phyloP scores from a whole-genome alignment of 768 basidiomycete genomes.

The Pholiota molesta region DNA sequence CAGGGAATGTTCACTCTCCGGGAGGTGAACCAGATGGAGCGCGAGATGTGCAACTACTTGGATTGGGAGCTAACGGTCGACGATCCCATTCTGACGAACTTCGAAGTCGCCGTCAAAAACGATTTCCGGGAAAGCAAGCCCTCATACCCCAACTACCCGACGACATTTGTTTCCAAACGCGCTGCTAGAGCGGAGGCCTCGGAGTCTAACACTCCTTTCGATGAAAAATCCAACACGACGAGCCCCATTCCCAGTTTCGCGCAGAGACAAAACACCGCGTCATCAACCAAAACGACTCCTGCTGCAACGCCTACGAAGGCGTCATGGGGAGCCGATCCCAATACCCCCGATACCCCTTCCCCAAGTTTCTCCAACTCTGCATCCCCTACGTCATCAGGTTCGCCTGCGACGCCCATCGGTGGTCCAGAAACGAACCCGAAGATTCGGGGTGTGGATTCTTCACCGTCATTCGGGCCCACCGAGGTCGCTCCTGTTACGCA shows the following conservation, averaged over 20 bases:
- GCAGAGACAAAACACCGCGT: slow-evolving; percentile 37
- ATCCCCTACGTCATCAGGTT: slow-evolving; percentile 64
- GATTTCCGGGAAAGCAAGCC: slow-evolving; percentile 57
- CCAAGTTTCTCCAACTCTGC: slow-evolving; percentile 54
- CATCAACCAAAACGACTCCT: slow-evolving; percentile 26
- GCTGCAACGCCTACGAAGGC: slow-evolving; percentile 25
- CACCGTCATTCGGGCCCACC: slow-evolving; percentile 41
- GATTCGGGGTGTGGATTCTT: slow-evolving; percentile 45
- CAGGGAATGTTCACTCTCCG: slow-evolving; percentile 84
- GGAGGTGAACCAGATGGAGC: slow-evolving; percentile 97
- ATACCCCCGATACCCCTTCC: slow-evolving; percentile 57
- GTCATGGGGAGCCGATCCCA: slow-evolving; percentile 26
- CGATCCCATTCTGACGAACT: slow-evolving; percentile 57
- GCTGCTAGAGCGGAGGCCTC: slow-evolving; percentile 49
- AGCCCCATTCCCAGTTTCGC: slow-evolving; percentile 52
- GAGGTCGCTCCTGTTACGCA: slow-evolving; percentile 36
- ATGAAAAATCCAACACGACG: slow-evolving; percentile 44
- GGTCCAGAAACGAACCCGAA: slow-evolving; percentile 53
- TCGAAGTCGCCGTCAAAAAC: slow-evolving; percentile 59
- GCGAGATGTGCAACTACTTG: slow-evolving; percentile 90
- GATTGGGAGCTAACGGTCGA: slow-evolving; percentile 91
- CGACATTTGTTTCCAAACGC: slow-evolving; percentile 64
- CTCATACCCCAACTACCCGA: slow-evolving; percentile 65
- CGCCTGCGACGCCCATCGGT: slow-evolving; percentile 60
- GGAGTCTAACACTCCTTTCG: slow-evolving; percentile 41